Percentiles rank a stretch among this genome's conserved stretches.
Conservation (phyloP, 305 asterid species). For the Fraxinus dipetala region DNA sequence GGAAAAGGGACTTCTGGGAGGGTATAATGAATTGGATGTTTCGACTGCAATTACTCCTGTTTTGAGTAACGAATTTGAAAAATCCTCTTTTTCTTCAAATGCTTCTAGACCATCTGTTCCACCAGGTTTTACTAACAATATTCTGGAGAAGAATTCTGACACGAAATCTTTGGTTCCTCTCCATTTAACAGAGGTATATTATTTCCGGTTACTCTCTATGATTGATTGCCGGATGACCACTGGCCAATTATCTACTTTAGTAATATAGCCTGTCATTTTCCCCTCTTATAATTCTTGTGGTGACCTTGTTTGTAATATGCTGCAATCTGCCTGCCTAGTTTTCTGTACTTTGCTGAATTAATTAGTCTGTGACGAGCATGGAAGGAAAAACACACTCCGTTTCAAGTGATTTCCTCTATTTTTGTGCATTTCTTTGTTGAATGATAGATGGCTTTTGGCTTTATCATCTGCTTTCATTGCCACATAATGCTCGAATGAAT, state of each 20-base stretch:
- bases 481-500: not conserved
- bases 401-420: not conserved
- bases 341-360: not conserved
- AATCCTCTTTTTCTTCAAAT: not conserved
- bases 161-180: not conserved
- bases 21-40: not conserved
- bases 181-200: not conserved
- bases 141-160: not conserved
- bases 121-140: not conserved
- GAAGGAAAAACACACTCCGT: not conserved
- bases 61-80: not conserved
- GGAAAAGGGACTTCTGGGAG: slow-evolving; percentile 28
- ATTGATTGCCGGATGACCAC: not conserved
- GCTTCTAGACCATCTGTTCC: not conserved
- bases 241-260: not conserved
- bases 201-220: not conserved
- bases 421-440: not conserved
- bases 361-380: not conserved
- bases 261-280: not conserved
- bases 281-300: not conserved
- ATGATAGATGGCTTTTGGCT: not conserved
- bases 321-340: not conserved
- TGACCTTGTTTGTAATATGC: not conserved
- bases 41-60: not conserved
- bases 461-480: not conserved